Conservation (phyloP, 163 green algal genomes). For the Coccomyxa subellipsoidea region DNA sequence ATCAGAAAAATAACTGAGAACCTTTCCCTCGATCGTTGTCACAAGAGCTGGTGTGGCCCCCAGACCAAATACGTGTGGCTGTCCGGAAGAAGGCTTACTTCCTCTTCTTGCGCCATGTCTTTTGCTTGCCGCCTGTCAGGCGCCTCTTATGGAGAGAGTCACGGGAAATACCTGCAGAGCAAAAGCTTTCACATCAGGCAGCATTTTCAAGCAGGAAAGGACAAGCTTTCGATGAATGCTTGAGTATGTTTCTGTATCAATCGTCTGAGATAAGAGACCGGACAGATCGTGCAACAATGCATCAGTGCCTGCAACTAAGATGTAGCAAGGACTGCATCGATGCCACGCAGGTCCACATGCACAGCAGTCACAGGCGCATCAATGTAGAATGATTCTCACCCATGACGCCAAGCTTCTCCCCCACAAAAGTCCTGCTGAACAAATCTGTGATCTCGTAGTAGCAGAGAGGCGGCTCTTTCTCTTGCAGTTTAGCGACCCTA, state of each 20-base stretch:
- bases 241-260: too few relatives aligned
- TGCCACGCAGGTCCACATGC: not conserved
- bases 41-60: not conserved
- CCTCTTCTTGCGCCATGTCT: constrained; percentile 97
- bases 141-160: constrained; percentile 97
- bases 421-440: not conserved
- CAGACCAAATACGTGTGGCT: too few relatives aligned
- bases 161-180: constrained; percentile 90
- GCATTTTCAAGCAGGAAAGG: too few relatives aligned
- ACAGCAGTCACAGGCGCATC: too few relatives aligned
- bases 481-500: too few relatives aligned
- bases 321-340: too few relatives aligned
- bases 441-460: not conserved
- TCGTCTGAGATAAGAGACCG: too few relatives aligned
- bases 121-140: constrained; percentile 93
- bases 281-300: too few relatives aligned
- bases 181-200: too few relatives aligned
- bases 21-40: not conserved
- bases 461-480: not conserved
- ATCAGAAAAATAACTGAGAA: not conserved
- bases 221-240: too few relatives aligned
- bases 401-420: not conserved
- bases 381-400: not conserved
- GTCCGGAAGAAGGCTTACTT: constrained; percentile 75
- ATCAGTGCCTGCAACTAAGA: too few relatives aligned